Evolutionary conservation across 768 basidiomycete species (phyloP), one percentile per base, ranked within the genome.

Genomic region (Pulveroboletus sp.): DNA sequence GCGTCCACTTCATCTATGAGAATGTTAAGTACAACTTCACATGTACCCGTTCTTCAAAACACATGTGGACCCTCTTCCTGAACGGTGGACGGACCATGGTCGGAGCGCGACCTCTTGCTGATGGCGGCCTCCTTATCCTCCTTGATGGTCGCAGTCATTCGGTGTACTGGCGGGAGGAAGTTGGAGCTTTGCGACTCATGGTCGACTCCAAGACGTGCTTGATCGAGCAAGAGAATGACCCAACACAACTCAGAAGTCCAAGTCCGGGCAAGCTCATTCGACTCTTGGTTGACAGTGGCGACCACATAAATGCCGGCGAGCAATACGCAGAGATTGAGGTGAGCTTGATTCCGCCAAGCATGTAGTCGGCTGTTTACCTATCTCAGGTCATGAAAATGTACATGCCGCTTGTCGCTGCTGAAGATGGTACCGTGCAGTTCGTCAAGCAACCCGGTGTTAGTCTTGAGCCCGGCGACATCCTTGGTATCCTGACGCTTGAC

Each of bases 161-260:
- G 20, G 78, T 96, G 45, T 99, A 99, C 71, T 98, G 92, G 93
- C 79, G 92, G 47, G 96, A 97, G 68, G 96, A 99, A 73, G 96
- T 98, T 46, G 96, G 93, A 47, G 89, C 92, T 9, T 74, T 93
- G 58, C 76, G 90, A 57, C 68, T 98, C 63, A 92, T 93, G 84
- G 86, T 99, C 51, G 95, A 99, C 71, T 81, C 93, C 45, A 95
- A 97, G 78, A 99, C 96, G 14, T 96, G 94, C 68, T 77, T 97
- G 72, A 93, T 99, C 59, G 96, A 97, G 69, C 94, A 98, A 71
- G 96, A 99, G 78, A 97, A 97, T 60, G 96, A 99, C 63, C 96
- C 96, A 14, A 99, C 96, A 20, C 95, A 98, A 68, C 76, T 98
- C 39, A 79, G 96, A 59, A 93, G 89, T 63, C 96, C 96, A 9